Evolutionary conservation across 1,139 yeast genomes (phyloP).

Genomic region (Geotrichum siamense): DNA sequence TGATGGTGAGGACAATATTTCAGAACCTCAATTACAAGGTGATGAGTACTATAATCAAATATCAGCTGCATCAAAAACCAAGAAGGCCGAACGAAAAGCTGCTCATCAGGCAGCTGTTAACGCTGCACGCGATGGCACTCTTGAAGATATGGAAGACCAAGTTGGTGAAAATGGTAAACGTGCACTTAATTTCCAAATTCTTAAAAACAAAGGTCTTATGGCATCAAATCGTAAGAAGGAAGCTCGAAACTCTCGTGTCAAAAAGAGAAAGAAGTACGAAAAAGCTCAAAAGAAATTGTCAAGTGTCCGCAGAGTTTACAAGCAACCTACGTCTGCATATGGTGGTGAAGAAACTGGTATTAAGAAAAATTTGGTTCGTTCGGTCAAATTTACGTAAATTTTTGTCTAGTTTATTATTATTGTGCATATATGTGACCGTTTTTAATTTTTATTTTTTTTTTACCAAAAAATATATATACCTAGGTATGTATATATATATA

Average conservation of each 20-base stretch:
- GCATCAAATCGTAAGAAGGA: constrained; percentile 58
- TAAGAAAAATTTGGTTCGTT: constrained; percentile 80
- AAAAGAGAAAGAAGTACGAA: constrained; percentile 96
- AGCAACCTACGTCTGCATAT: constrained; percentile 74
- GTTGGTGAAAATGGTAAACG: constrained; percentile 79
- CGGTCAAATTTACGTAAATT: constrained; percentile 55
- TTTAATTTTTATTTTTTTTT: too few species aligned
- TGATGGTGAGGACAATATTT: constrained; percentile 39
- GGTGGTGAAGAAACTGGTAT: constrained; percentile 97
- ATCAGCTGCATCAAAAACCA: constrained; percentile 42
- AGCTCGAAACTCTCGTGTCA: constrained; percentile 90
- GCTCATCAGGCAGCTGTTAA: constrained; percentile 67
- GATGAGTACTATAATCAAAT: constrained; percentile 48
- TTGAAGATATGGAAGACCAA: constrained; percentile 61
- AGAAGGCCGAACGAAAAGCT: constrained; percentile 48
- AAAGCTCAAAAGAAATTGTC: constrained; percentile 90
- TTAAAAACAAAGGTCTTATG: constrained; percentile 82
- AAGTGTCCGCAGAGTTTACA: constrained; percentile 82
- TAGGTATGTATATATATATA: too few species aligned
- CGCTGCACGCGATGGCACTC: constrained; percentile 82
- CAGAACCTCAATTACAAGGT: constrained; percentile 26
- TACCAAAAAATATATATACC: too few species aligned
- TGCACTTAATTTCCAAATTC: constrained; percentile 87
- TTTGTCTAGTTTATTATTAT: too few species aligned
- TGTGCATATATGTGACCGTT: too few species aligned